Evolutionary conservation across 2,329 filamentous ascomycete genomes (phyloP).

Genomic region (Cladosporium velox): DNA sequence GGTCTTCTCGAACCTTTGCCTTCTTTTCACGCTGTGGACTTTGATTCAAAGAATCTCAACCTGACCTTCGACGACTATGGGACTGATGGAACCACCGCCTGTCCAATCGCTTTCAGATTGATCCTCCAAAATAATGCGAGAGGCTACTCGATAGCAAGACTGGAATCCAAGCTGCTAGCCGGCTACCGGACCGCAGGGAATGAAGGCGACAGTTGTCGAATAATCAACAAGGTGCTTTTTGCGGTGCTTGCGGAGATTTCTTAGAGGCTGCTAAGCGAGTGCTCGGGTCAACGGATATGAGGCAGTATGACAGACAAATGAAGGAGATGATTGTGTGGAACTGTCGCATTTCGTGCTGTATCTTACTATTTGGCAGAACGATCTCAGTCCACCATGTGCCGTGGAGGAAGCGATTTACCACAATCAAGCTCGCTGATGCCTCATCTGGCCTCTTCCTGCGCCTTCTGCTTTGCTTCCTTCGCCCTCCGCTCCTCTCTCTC

Average conservation of each 20-base stretch:
- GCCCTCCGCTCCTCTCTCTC: conserved; percentile 47
- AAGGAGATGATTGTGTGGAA: background rate
- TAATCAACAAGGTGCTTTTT: conserved; percentile 4
- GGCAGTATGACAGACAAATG: background rate
- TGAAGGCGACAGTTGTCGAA: background rate
- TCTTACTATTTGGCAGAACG: background rate
- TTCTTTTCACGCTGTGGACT: background rate
- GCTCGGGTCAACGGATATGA: background rate
- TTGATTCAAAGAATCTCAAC: background rate
- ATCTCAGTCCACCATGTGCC: background rate
- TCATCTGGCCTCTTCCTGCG: background rate
- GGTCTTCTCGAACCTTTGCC: background rate
- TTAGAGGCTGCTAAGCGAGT: background rate
- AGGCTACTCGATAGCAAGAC: background rate
- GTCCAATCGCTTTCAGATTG: conserved; percentile 4
- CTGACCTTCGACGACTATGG: background rate
- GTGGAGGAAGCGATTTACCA: background rate
- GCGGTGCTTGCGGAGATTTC: conserved; percentile 7
- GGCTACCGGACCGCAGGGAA: background rate
- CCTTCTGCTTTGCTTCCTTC: conserved; percentile 9
- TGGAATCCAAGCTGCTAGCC: conserved; percentile 1
- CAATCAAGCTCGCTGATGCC: background rate
- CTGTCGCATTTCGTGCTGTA: background rate
- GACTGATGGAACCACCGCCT: conserved; percentile 6
- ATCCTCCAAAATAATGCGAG: background rate